These are phyloP conservation scores for Hymenoscyphus fructigenus DNA, from an alignment of 2,329 filamentous ascomycete genomes.

Conservation along the genomic window DNA sequence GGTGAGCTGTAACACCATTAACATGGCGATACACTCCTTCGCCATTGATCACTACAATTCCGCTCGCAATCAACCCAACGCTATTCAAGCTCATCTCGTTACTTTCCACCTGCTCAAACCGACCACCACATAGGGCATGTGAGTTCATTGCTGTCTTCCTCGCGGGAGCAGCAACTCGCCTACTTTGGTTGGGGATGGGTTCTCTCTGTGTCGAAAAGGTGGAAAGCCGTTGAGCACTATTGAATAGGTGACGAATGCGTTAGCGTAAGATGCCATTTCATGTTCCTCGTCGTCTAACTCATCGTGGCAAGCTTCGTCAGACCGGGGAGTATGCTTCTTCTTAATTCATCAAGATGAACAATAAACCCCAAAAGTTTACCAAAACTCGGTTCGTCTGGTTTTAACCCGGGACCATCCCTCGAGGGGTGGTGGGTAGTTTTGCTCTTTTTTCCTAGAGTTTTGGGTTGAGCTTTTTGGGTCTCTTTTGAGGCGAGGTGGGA, in stretches of 20 bases:
- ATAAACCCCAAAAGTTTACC: too few species aligned
- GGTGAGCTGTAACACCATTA: background rate
- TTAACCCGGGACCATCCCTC: too few species aligned
- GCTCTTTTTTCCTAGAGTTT: too few species aligned
- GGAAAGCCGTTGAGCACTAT: background rate
- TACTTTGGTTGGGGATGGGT: background rate
- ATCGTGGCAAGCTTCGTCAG: conserved; percentile 1
- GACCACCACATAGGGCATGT: background rate
- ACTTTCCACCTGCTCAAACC: background rate
- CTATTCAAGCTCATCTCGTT: conserved; percentile 3
- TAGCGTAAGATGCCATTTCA: background rate
- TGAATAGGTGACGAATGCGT: background rate
- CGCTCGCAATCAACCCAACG: background rate
- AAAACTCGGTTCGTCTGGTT: too few species aligned
- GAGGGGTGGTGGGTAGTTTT: too few species aligned
- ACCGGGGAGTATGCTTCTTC: background rate
- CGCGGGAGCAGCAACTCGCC: conserved; percentile 1
- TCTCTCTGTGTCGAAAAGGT: background rate
- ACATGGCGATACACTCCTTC: background rate
- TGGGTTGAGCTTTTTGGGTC: too few species aligned
- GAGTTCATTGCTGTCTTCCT: background rate
- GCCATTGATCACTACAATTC: background rate
- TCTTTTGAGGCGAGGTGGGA: too few species aligned
- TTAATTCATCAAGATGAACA: too few species aligned
- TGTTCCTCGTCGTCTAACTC: conserved; percentile 1